Evolutionary conservation across 1,284 basidiomycete genomes (phyloP), one percentile per base, ranked within the genome.

Genomic region (Athelia sp.): DNA sequence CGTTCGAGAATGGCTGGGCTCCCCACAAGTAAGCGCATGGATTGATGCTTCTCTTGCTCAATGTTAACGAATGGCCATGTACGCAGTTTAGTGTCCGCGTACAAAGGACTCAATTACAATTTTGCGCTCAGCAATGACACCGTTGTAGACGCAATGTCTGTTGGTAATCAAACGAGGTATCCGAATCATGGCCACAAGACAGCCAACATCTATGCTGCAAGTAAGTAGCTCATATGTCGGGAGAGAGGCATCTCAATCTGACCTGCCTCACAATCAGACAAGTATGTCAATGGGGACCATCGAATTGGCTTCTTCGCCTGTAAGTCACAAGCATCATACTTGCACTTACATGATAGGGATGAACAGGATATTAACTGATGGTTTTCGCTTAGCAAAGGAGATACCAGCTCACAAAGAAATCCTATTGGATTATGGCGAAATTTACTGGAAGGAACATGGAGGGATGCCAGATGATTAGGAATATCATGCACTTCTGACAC

Each of bases 281-380:
- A 26, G 17, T 29, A 42, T 8, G 47, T 48, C 1, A 48, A 48
- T 38, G 47, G 47, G 17, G 47, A 48, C 21, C 47, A 48, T 18
- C 38, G 47, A 19, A 48, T 48, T 9, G 38, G 22, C 13, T 48
- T 48, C 19, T 43, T 29, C 10, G 47, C 47, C 15, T 21, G 47
- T 48, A 36, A 24, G 47, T 43, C 3, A 17, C 4, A 31, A 17
- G n/a, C 32, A 1, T 34, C 32, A 11, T 34, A 34, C 11, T 11
- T 34, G 32, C n/a, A n/a, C n/a, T n/a, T n/a, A n/a, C n/a, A n/a
- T n/a, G n/a, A n/a, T n/a, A n/a, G n/a, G n/a, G n/a, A n/a, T n/a
- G n/a, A n/a, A n/a, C n/a, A n/a, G n/a, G n/a, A n/a, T n/a, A n/a
- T n/a, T n/a, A n/a, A 29, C 26, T 40, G 36, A 40, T 17, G n/a